Evolutionary conservation across 1,284 basidiomycete species (phyloP), one percentile per base, ranked within the genome.

Genomic region (Trichosporon faecale): DNA sequence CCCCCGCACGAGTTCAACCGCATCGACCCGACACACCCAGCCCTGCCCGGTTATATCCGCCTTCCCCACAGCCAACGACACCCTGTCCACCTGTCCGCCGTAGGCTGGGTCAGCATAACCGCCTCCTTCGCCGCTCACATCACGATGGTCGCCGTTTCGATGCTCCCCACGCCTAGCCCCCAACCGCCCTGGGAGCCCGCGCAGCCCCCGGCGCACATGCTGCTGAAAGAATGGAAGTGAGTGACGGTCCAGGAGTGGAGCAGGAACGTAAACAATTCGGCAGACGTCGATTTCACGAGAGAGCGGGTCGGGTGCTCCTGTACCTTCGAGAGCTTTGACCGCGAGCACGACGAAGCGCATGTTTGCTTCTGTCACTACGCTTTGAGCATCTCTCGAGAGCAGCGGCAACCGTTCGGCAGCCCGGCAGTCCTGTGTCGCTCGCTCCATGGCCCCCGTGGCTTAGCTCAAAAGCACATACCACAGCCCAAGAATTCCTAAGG

Each of bases 181-280:
- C 57, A 69, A 8, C 66, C 66, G 21, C 72, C 72, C 16, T 73
- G 70, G 70, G 31, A 57, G 21, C 68, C 70, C 1, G 68, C 70
- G 0, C 68, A 71, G 66, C 72, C 70, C 2, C 72, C 72, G 14
- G 29, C 55, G 11, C 18, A 69, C 66, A 71, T 71, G 70, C 70
- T 68, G 12, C 16, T 73, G 7, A 66, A 73, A 37, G 70, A 73
- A 61, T 73, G 72, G 72, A 73, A 73, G 70, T 73, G 70, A 63
- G 72, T 71, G 16, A 23, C 14, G 33, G 8, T 57, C 52, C 4
- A 33, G 11, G 25, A 27, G 12, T 11, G 61, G 31, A 16, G 57
- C 57, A 23, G 23, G 57, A 61, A 61, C 57, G 57, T 61, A 61
- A 31, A 31, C 29, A 61, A 29, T 52, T 21, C 44, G 21, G 18